A percentile compares a stretch with the other conserved stretches of the same genome.
These are phyloP conservation scores for Leccinum imitatum DNA, from an alignment of 768 basidiomycete species.

Conservation along the genomic window DNA sequence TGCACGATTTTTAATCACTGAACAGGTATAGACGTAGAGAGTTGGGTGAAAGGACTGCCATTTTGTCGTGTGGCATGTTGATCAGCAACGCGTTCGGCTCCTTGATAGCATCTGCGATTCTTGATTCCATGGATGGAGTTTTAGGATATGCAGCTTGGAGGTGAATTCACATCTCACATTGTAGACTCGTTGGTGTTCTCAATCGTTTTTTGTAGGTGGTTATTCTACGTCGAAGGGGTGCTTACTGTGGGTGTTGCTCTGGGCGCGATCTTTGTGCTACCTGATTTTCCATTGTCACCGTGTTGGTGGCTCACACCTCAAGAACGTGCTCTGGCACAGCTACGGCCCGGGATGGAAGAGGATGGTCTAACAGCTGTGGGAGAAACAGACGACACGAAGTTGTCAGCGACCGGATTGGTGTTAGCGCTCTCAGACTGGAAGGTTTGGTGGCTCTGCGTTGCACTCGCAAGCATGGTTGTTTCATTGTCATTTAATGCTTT, in stretches of 20 bases:
- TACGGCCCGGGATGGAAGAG: constrained; percentile 53
- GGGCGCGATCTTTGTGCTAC: constrained; percentile 60
- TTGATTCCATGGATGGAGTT: constrained; percentile 67
- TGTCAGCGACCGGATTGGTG: constrained; percentile 44
- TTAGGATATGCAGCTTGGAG: constrained; percentile 73
- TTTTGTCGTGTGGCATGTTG: constrained; percentile 69
- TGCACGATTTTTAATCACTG: constrained; percentile 45
- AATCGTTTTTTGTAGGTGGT: constrained; percentile 49
- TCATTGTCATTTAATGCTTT: constrained; percentile 76
- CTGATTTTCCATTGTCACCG: constrained; percentile 69
- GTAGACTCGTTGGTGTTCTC: not conserved
- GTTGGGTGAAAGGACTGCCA: constrained; percentile 65
- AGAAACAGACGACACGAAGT: constrained; percentile 37
- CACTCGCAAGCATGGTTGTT: constrained; percentile 54
- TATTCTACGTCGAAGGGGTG: constrained; percentile 68
- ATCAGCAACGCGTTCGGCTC: constrained; percentile 83
- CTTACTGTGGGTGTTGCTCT: constrained; percentile 52
- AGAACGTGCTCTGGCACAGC: constrained; percentile 55
- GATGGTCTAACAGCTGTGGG: constrained; percentile 57
- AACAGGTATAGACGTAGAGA: constrained; percentile 69
- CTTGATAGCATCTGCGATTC: constrained; percentile 73
- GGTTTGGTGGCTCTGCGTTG: constrained; percentile 78
- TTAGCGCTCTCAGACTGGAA: constrained; percentile 75
- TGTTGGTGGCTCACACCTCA: constrained; percentile 57
- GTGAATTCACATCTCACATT: constrained; percentile 34